Evolutionary conservation across 441 rosid genomes (phyloP).

Genomic region (Jatropha multifida): DNA sequence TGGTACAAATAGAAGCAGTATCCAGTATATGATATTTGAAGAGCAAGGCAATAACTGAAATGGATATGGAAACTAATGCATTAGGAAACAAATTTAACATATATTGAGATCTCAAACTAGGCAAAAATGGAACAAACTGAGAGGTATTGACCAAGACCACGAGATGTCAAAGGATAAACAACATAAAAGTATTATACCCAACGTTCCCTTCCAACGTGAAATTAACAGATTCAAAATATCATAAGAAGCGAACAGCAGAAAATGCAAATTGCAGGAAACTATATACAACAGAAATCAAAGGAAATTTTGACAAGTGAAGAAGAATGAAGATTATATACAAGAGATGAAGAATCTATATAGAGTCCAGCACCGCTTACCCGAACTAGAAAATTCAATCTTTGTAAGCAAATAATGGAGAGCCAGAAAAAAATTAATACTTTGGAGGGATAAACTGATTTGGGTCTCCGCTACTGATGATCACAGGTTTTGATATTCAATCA

Average conservation of each 20-base stretch:
- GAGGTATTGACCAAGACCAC: constrained; percentile 12
- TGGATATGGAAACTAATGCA: neutral
- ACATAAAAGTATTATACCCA: neutral
- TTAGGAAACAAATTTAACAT: neutral
- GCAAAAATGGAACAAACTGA: neutral
- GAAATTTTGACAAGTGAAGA: neutral
- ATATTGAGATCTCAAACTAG: constrained; percentile 8
- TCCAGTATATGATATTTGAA: neutral
- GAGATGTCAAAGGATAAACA: neutral
- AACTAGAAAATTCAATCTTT: constrained; percentile 8
- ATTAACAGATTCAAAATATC: neutral
- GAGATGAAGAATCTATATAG: neutral
- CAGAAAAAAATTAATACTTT: neutral
- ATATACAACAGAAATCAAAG: neutral
- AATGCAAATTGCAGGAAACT: neutral
- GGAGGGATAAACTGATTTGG: constrained; percentile 3
- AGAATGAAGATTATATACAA: constrained; percentile 8
- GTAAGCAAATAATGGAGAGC: neutral
- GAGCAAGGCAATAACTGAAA: constrained; percentile 6
- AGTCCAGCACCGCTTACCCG: neutral
- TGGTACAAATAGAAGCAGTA: neutral
- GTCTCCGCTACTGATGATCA: constrained; percentile 8
- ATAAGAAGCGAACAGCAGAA: neutral
- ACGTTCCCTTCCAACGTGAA: constrained; percentile 8
- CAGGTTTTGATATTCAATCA: neutral